A percentile compares a stretch with the other conserved stretches of the same genome.
Evolutionary conservation across 768 basidiomycete genomes (phyloP).

Genomic region (Mycena galericulata): DNA sequence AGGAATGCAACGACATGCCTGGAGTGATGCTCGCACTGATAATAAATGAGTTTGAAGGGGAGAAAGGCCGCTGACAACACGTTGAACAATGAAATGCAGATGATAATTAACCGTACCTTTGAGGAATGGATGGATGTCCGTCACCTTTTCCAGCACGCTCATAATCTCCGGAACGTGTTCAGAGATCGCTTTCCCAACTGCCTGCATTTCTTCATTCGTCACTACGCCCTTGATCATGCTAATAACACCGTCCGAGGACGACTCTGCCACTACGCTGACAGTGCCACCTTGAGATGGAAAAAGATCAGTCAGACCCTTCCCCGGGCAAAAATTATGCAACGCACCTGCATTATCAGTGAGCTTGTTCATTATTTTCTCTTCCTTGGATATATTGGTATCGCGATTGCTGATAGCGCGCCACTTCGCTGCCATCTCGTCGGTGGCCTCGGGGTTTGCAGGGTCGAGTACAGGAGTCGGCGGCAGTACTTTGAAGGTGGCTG

Average conservation of each 20-base stretch:
- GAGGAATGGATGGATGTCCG: constrained; percentile 28
- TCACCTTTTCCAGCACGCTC: constrained; percentile 22
- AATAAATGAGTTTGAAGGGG: constrained; percentile 25
- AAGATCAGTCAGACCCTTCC: background rate
- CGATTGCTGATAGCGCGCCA: constrained; percentile 14
- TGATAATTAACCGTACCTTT: constrained; percentile 1
- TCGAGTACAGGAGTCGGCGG: constrained; percentile 16
- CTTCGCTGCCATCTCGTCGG: constrained; percentile 7
- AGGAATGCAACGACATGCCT: background rate
- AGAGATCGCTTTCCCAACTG: constrained; percentile 20
- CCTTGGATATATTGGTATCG: background rate
- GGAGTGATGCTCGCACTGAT: constrained; percentile 15
- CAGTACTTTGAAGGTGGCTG: constrained; percentile 1
- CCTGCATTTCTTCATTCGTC: constrained; percentile 3
- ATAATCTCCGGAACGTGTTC: constrained; percentile 24
- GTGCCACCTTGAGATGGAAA: background rate
- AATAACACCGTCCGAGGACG: constrained; percentile 14
- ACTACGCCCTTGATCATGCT: constrained; percentile 6
- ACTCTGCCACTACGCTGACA: background rate
- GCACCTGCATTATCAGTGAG: constrained; percentile 19
- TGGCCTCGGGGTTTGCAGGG: background rate
- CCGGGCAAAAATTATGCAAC: background rate
- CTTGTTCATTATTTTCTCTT: constrained; percentile 16
- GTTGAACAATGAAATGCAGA: background rate
- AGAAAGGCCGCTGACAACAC: constrained; percentile 17